Percentiles rank a stretch among this genome's conserved stretches.
Conservation (phyloP, 345 rosid genomes). For the Gossypium arboreum region DNA sequence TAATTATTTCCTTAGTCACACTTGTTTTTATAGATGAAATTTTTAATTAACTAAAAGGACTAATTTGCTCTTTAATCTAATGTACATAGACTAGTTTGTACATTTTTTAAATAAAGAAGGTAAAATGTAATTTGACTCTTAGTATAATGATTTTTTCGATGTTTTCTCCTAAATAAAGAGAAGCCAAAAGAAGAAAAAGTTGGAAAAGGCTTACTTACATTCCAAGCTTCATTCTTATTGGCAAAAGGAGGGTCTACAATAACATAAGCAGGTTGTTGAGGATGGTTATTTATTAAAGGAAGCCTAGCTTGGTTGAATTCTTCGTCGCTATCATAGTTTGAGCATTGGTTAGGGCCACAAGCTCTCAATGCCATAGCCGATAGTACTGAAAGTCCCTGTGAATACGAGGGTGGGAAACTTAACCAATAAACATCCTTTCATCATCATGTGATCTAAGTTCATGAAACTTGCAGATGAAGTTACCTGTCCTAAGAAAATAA, state of each 20-base stretch:
- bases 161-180: no score
- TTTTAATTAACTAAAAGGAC: no score
- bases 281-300: slow-evolving; percentile 32
- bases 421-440: background rate
- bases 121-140: no score
- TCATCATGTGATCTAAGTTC: background rate
- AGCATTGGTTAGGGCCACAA: slow-evolving; percentile 14
- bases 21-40: no score
- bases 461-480: background rate
- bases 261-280: slow-evolving; percentile 20
- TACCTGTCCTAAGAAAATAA: slow-evolving; percentile 44
- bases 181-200: background rate
- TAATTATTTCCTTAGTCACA: no score
- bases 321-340: slow-evolving; percentile 30
- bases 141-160: no score
- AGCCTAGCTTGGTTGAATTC: slow-evolving; percentile 26
- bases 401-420: background rate
- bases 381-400: slow-evolving; percentile 39
- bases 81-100: no score
- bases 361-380: slow-evolving; percentile 38
- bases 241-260: slow-evolving; percentile 18
- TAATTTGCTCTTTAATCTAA: no score
- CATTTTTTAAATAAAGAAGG: no score
- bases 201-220: background rate
- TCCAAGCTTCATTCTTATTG: slow-evolving; percentile 25